phyloP scores from a whole-genome alignment of 225 moss, liverwort and hornwort species.

The Pseudoscleropodium purum region DNA sequence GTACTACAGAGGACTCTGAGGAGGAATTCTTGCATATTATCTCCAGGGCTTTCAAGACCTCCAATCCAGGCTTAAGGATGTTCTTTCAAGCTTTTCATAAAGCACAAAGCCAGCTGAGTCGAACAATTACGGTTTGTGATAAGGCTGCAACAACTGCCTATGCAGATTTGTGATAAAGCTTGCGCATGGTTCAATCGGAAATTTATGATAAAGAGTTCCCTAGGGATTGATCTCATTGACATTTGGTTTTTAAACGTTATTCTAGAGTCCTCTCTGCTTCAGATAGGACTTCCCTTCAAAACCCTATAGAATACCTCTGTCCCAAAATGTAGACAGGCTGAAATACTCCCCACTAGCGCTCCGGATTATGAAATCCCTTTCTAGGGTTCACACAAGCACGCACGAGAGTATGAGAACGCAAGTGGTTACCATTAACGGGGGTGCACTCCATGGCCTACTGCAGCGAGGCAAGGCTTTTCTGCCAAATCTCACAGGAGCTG shows the following conservation, averaged over 20 bases:
- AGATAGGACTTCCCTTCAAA: neutral
- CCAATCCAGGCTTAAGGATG: neutral
- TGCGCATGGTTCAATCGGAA: neutral
- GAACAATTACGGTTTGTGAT: neutral
- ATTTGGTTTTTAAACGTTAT: too few species aligned
- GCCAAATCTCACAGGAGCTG: conserved; percentile 3
- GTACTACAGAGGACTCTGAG: neutral
- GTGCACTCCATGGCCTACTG: neutral
- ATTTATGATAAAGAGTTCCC: neutral
- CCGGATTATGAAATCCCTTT: neutral
- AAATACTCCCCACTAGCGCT: neutral
- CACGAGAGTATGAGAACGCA: neutral
- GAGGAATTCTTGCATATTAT: neutral
- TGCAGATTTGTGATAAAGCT: neutral
- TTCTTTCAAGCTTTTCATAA: neutral
- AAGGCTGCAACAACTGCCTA: neutral
- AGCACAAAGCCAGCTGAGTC: neutral
- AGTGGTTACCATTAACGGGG: neutral
- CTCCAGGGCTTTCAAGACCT: neutral
- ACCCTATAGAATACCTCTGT: neutral
- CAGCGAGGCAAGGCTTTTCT: neutral
- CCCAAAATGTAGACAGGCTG: neutral
- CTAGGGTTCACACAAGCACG: neutral
- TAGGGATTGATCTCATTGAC: neutral
- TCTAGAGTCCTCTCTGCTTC: neutral